Base-by-base conservation (phyloP, 768 basidiomycete species). In the Auriscalpium microsporum region DNA sequence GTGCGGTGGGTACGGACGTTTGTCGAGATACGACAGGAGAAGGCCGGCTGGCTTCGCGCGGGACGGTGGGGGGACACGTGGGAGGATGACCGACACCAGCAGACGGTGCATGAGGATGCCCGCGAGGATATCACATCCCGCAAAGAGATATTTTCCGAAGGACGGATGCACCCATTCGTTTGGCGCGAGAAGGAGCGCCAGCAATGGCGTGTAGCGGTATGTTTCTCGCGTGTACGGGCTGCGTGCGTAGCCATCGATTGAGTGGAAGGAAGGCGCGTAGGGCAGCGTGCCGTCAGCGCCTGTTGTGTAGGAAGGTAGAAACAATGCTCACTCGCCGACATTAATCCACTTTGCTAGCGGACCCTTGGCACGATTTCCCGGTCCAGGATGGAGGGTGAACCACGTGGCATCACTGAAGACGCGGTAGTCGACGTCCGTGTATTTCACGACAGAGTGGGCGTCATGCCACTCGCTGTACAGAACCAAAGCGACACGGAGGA, bases 401-500 rank as follows among this genome's bases (percentile, higher is more conserved):
- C 71, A 73, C 1, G 93, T 84, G 4, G 96, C 96, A 68, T 98
- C 95, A 47, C 81, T 88, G 74, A 97, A 96, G 62, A 99, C 95
- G 38, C 83, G 80, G 70, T 97, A 98, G 71, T 99, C 96, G 61
- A 98, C 78, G 70, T 99, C 96, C n/a, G 96, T 98, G 67, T 98
- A 99, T 69, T 94, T 94, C 21, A 97, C 84, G 34, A 82, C 68
- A 1, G 88, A 90, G 62, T 73, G 83, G 14, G 80, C 80, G 63
- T 96, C 93, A 56, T 94, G 92, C 82, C 89, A 92, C 72, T 90
- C 88, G 65, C 90, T 92, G 68, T 94, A 95, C 4, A 85, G 66
- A 55, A 95, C 85, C 45, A 95, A 79, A 6, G 67, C 75, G 35
- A 88, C 67, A 56, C 91, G 83, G 51, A 94, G 65, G 42, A 77